Percentiles rank a stretch among this genome's conserved stretches.
phyloP scores from a whole-genome alignment of 1,139 yeast species.

The Pichia sp. region DNA sequence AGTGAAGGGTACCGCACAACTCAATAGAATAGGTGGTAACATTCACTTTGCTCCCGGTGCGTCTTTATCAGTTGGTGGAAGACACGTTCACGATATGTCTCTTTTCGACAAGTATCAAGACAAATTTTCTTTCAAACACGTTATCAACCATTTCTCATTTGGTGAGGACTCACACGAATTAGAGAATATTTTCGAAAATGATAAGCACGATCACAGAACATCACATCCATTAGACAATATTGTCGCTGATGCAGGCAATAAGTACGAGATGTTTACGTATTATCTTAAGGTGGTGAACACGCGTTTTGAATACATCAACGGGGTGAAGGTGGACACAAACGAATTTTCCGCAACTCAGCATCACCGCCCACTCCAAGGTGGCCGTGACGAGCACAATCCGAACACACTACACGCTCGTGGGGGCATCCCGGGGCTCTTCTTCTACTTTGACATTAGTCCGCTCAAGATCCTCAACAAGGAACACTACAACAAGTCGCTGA shows the following conservation, averaged over 20 bases:
- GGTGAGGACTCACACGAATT: slow-evolving; percentile 49
- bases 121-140: slow-evolving; percentile 64
- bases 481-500: slow-evolving; percentile 71
- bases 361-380: slow-evolving; percentile 79
- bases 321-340: slow-evolving; percentile 62
- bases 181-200: slow-evolving; percentile 17
- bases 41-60: slow-evolving; percentile 95
- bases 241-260: slow-evolving; percentile 35
- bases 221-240: slow-evolving; percentile 71
- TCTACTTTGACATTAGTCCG: slow-evolving; percentile 89
- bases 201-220: slow-evolving; percentile 31
- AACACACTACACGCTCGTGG: slow-evolving; percentile 79
- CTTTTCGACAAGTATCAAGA: slow-evolving; percentile 50
- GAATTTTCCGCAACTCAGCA: slow-evolving; percentile 91
- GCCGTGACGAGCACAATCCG: slow-evolving; percentile 85
- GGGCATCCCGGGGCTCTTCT: slow-evolving; percentile 85
- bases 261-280: slow-evolving; percentile 66
- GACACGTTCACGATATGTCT: slow-evolving; percentile 81
- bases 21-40: slow-evolving; percentile 85
- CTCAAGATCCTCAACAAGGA: slow-evolving; percentile 85
- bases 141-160: slow-evolving; percentile 73
- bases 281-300: slow-evolving; percentile 89
- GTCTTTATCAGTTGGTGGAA: slow-evolving; percentile 45
- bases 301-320: slow-evolving; percentile 61
- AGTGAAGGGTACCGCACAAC: slow-evolving; percentile 67